Evolutionary conservation across 2,329 filamentous ascomycete species (phyloP), one percentile per base, ranked within the genome.

Genomic region (Fusarium domesticum): DNA sequence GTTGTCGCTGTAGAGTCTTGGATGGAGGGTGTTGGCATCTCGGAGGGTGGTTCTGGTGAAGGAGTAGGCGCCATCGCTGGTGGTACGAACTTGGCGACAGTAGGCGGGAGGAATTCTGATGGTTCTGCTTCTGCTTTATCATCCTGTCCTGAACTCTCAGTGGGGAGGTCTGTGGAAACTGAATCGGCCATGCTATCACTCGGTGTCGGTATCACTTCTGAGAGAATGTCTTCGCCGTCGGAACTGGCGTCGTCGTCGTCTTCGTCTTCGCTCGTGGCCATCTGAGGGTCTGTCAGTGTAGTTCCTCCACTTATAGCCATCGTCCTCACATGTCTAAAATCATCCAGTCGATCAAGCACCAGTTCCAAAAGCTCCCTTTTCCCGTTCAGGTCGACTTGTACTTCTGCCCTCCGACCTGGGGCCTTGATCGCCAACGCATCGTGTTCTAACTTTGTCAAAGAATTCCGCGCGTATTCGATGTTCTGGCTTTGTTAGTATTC

Each of bases 361-460:
- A 78, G 72, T 56, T 87, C 85, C 39, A 90, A 73, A 5, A 80
- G 62, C 28, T 86, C 81, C 45, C 84, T 77, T 58, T 88, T 86
- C 34, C 70, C 68, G 48, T 79, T 75, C 23, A 92, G 70, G 49
- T 86, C 82, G 17, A 71, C 67, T 64, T 89, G 84, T 15, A 77
- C 63, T 45, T 84, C 77, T 50, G 81, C 73, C 55, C 81, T 78
- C 46, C 77, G 78, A 5, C 73, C 64, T 44, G 77, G 76, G 23
- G 77, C 69, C 61, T 83, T 83, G 50, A 83, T 68, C n/a, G 67
- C 70, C 12, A 79, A 66, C 6, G 81, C 76, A 55, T 86, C 80
- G 57, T 88, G 85, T 63, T 90, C 87, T 33, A 89, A 76, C 47
- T 77, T 82, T 16, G 84, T 77, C 43, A 91, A 78, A 20, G 87